These are phyloP conservation scores for Phialemoniopsis sp. DNA, from an alignment of 2,329 filamentous ascomycete species.

Conservation along the genomic window DNA sequence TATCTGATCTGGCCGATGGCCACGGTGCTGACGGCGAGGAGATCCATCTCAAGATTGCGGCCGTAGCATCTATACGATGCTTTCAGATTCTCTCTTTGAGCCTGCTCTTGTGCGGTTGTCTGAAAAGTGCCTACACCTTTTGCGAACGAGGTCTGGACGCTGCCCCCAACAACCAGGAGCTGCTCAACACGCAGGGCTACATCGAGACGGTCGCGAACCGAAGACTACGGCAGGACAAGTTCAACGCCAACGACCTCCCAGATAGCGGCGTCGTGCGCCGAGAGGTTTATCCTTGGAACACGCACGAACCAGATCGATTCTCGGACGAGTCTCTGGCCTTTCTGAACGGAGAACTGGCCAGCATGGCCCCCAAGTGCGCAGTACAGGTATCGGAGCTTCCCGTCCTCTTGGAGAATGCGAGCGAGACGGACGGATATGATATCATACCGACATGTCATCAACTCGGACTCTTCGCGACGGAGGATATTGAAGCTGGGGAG, in stretches of 20 bases:
- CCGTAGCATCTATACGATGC: slow-evolving; percentile 48
- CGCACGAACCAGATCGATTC: slow-evolving; percentile 65
- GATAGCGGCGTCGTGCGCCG: slow-evolving; percentile 67
- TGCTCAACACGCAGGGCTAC: slow-evolving; percentile 47
- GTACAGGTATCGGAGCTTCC: slow-evolving; percentile 75
- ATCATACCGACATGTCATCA: slow-evolving; percentile 63
- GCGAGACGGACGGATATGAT: slow-evolving; percentile 41
- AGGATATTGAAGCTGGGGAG: slow-evolving; percentile 74
- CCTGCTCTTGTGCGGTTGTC: slow-evolving; percentile 61
- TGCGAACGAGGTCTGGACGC: slow-evolving; percentile 55
- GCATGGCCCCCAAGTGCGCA: slow-evolving; percentile 76
- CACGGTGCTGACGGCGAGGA: slow-evolving; percentile 26
- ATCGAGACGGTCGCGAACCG: slow-evolving; percentile 49
- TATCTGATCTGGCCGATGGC: slow-evolving; percentile 23
- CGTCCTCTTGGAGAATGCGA: slow-evolving; percentile 50
- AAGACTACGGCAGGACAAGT: slow-evolving; percentile 38
- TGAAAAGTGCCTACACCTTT: slow-evolving; percentile 64
- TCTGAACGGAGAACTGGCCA: slow-evolving; percentile 66
- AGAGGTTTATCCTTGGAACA: slow-evolving; percentile 68
- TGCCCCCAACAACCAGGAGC: slow-evolving; percentile 50
- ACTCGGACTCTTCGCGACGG: slow-evolving; percentile 83
- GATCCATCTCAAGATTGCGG: slow-evolving; percentile 32
- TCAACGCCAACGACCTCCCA: slow-evolving; percentile 55
- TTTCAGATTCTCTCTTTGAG: slow-evolving; percentile 56
- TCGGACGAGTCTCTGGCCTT: slow-evolving; percentile 63